phyloP scores from a whole-genome alignment of 2,329 filamentous ascomycete species.

The Lachnellula subtilissima region DNA sequence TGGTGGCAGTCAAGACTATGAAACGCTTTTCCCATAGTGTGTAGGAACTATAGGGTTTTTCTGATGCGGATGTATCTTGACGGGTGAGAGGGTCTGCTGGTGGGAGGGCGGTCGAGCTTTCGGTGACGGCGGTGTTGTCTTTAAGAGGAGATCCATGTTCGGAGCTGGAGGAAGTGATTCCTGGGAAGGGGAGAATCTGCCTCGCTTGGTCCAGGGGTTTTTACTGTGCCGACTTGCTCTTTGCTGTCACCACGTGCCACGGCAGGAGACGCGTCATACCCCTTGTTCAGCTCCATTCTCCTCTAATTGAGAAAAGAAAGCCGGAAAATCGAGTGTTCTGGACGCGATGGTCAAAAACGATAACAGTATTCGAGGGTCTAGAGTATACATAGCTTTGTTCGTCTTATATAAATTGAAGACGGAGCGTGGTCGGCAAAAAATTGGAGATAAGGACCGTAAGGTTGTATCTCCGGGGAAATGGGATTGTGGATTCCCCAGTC shows the following conservation, averaged over 20 bases:
- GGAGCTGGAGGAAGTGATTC: not conserved
- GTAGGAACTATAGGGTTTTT: constrained; percentile 12
- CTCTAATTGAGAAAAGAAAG: not conserved
- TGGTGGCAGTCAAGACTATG: constrained; percentile 45
- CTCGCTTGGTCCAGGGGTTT: not conserved
- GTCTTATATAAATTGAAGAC: not conserved
- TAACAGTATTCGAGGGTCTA: not conserved
- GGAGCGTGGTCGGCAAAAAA: not conserved
- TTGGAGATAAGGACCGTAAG: not conserved
- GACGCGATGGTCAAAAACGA: too few species aligned
- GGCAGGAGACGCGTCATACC: not conserved
- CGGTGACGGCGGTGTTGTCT: not conserved
- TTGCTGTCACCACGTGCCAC: not conserved
- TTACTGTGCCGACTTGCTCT: not conserved
- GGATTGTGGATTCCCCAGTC: not conserved
- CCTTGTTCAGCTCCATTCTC: not conserved
- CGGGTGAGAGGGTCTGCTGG: not conserved
- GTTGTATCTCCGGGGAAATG: not conserved
- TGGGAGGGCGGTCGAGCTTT: not conserved
- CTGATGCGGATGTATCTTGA: not conserved
- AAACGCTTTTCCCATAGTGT: constrained; percentile 13
- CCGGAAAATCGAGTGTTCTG: too few species aligned
- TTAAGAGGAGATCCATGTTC: not conserved
- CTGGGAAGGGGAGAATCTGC: not conserved
- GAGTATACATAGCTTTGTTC: not conserved